Percentiles rank a stretch among this genome's conserved stretches.
Conservation (phyloP, 768 basidiomycete species). For the Tricholoma sp. region DNA sequence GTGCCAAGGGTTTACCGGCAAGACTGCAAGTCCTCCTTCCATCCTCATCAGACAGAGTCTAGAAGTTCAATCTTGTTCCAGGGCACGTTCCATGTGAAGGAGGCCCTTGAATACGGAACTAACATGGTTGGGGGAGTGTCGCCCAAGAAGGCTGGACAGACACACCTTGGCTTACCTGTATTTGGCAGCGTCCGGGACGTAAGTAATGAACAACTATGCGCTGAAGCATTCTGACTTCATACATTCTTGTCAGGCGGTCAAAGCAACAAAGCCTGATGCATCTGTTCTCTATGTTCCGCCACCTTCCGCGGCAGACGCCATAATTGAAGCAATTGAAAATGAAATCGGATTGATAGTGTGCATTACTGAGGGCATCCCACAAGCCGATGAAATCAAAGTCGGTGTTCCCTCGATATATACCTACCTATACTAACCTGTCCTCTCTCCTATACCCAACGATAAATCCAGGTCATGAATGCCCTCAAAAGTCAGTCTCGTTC, state of each 20-base stretch:
- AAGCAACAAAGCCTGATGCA: slow-evolving; percentile 84
- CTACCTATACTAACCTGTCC: slow-evolving; percentile 1
- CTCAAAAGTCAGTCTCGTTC: slow-evolving; percentile 92
- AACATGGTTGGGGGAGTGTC: slow-evolving; percentile 98
- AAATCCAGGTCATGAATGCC: slow-evolving; percentile 80
- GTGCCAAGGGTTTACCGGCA: slow-evolving; percentile 91
- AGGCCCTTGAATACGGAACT: slow-evolving; percentile 93
- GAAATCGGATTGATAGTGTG: slow-evolving; percentile 98
- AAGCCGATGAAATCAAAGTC: slow-evolving; percentile 91
- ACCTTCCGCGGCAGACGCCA: slow-evolving; percentile 92
- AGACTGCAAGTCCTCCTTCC: slow-evolving; percentile 62
- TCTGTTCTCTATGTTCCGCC: slow-evolving; percentile 97
- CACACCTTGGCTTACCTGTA: slow-evolving; percentile 91
- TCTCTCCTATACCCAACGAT: not conserved
- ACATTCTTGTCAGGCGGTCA: slow-evolving; percentile 61
- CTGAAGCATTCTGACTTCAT: slow-evolving; percentile 5
- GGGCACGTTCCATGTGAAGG: slow-evolving; percentile 96
- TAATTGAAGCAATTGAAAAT: slow-evolving; percentile 97
- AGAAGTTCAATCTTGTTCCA: slow-evolving; percentile 20
- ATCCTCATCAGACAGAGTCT: not conserved
- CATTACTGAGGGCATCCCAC: slow-evolving; percentile 98
- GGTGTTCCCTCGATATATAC: slow-evolving; percentile 17
- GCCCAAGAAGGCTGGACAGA: slow-evolving; percentile 93
- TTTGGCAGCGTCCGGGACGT: slow-evolving; percentile 92
- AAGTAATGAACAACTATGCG: slow-evolving; percentile 14